Evolutionary conservation across 2,329 filamentous ascomycete genomes (phyloP), one percentile per base, ranked within the genome.

Genomic region (Calycina herbarum): DNA sequence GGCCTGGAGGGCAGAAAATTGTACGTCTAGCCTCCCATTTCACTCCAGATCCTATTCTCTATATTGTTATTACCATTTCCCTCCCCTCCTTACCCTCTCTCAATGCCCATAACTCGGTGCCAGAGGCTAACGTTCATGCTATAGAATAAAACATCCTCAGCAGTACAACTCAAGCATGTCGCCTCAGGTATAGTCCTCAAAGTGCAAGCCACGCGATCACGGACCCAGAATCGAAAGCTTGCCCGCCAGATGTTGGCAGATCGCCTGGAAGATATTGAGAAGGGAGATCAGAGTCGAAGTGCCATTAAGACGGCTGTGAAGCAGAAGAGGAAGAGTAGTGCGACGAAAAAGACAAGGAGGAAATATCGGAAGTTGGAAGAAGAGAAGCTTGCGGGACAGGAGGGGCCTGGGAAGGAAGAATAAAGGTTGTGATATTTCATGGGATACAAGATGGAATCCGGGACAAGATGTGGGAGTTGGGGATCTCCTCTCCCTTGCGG

Each of bases 1-100:
- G 95, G 1, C 94, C 95, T 0, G 95, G 95, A 29, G 95, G 95
- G 0, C 95, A 99, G 77, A 97, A 97, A 77, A 98, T 98, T 80
- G 90, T 93, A 79, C 63, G 81, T 76, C 58, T 42, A 64, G 27
- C 61, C 17, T 58, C 24, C 57, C 38, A 40, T 57, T n/a, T 5
- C 15, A 54, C 20, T 2, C 48, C 10, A 24, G 11, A 3, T 24
- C 11, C 17, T 7, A 48, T 48, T 24, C 42, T 48, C 42, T 27
- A 54, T 54, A 27, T n/a, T 51, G 35, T 13, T 7, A 6, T 38
- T 38, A 4, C 35, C 35, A 17, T 38, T 13, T 7, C 35, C 35
- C 35, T 13, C 35, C 15, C 51, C 63, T 60, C 6, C 29, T 13
- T 64, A 10, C 11, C 59, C 56, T 31, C 35, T 61, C 2, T 13